phyloP scores from a whole-genome alignment of 768 basidiomycete genomes.

The Vararia minispora region DNA sequence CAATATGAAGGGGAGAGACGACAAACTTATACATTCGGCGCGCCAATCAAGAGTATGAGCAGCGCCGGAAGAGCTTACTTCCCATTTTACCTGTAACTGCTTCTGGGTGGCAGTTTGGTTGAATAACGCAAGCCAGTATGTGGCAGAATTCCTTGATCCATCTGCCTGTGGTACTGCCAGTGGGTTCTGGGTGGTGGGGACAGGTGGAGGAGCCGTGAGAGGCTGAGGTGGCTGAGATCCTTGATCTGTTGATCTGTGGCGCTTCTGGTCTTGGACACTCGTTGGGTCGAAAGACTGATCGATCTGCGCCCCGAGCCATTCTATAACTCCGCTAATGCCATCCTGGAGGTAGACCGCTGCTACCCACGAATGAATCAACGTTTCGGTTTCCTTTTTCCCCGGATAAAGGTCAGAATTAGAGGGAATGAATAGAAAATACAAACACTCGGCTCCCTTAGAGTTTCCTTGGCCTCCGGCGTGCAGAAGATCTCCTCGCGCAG shows the following conservation, averaged over 20 bases:
- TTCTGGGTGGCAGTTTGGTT: slow-evolving; percentile 65
- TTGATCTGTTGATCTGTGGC: neutral
- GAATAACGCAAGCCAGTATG: slow-evolving; percentile 64
- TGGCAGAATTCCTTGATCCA: too few species aligned
- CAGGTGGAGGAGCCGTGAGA: slow-evolving; percentile 25
- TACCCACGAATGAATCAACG: slow-evolving; percentile 10
- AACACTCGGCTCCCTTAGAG: slow-evolving; percentile 2
- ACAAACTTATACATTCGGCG: slow-evolving; percentile 58
- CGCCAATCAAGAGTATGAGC: slow-evolving; percentile 60
- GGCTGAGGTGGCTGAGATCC: slow-evolving; percentile 17
- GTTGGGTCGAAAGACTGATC: slow-evolving; percentile 2
- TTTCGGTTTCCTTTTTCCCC: slow-evolving; percentile 6
- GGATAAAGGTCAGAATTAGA: neutral
- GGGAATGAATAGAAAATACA: neutral
- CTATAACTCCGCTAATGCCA: neutral
- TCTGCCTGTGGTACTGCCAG: slow-evolving; percentile 54
- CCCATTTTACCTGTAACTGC: slow-evolving; percentile 49
- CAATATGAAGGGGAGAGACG: neutral
- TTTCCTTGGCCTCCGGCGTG: neutral
- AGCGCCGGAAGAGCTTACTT: slow-evolving; percentile 49
- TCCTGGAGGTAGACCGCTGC: slow-evolving; percentile 8
- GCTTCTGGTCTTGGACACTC: too few species aligned
- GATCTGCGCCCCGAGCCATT: slow-evolving; percentile 9
- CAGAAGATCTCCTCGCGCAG: slow-evolving; percentile 9
- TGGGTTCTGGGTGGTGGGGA: slow-evolving; percentile 36